Evolutionary conservation across 805 yeast genomes (phyloP).

Genomic region (Myxozyma vanderwaltii): DNA sequence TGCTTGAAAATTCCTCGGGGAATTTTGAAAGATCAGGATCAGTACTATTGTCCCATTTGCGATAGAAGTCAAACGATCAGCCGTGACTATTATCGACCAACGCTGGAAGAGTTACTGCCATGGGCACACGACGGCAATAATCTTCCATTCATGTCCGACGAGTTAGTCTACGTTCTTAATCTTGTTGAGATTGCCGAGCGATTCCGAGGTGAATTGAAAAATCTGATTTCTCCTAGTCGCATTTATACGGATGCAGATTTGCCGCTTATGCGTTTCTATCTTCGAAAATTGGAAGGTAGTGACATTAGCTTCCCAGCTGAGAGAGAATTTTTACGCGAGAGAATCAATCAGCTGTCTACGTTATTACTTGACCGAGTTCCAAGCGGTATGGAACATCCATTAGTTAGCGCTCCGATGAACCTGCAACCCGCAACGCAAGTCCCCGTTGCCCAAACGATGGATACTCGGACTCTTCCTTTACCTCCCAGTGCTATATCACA

Average conservation of each 20-base stretch:
- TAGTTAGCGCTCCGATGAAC: not conserved
- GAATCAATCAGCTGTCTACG: not conserved
- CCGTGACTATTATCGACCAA: constrained; percentile 44
- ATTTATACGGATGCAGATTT: constrained; percentile 20
- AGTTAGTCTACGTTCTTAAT: constrained; percentile 34
- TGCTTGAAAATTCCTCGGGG: constrained; percentile 56
- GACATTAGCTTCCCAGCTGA: constrained; percentile 38
- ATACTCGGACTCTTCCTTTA: too few species aligned
- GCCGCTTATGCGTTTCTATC: constrained; percentile 45
- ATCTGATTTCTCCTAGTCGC: not conserved
- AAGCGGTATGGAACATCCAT: not conserved
- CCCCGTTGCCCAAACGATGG: too few species aligned
- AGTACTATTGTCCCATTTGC: constrained; percentile 60
- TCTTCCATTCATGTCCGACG: constrained; percentile 45
- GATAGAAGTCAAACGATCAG: constrained; percentile 41
- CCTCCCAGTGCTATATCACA: too few species aligned
- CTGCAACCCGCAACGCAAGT: too few species aligned
- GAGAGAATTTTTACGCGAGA: not conserved
- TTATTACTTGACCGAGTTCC: not conserved
- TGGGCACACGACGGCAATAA: constrained; percentile 40
- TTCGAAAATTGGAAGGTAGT: constrained; percentile 55
- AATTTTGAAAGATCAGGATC: constrained; percentile 42
- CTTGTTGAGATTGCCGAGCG: constrained; percentile 24
- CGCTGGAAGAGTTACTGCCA: constrained; percentile 41
- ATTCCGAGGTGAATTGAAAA: not conserved